Evolutionary conservation across 148 eudicot species (phyloP).

Genomic region (Amaranthus hypochondriacus): DNA sequence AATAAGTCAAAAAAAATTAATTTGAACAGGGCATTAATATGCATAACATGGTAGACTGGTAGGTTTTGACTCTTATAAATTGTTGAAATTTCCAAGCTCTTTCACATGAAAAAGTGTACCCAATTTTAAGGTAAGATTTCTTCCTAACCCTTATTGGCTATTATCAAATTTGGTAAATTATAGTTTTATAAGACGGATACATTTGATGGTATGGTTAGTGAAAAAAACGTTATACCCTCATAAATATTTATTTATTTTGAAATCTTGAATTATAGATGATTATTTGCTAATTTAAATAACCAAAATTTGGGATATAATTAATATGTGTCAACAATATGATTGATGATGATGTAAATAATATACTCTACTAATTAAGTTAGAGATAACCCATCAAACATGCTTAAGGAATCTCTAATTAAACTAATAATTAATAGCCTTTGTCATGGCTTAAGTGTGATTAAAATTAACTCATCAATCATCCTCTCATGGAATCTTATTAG

Average conservation of each 20-base stretch:
- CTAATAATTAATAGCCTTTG: neutral
- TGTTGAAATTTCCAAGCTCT: slow-evolving; percentile 11
- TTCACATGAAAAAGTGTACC: slow-evolving; percentile 18
- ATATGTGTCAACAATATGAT: slow-evolving; percentile 1
- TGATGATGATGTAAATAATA: neutral
- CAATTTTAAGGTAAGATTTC: slow-evolving; percentile 20
- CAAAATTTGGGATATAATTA: neutral
- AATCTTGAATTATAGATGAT: neutral
- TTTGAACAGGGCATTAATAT: neutral
- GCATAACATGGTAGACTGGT: slow-evolving; percentile 7
- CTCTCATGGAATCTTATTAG: no score
- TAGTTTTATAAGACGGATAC: no score
- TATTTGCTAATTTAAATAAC: neutral
- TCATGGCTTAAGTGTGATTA: slow-evolving; percentile 9
- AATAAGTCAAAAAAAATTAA: no score
- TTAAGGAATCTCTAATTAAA: slow-evolving; percentile 3
- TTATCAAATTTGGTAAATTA: slow-evolving; percentile 13
- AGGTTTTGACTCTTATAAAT: slow-evolving; percentile 15
- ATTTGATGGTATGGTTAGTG: neutral
- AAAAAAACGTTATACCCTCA: neutral
- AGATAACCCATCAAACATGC: neutral
- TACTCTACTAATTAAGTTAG: neutral
- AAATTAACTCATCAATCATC: neutral
- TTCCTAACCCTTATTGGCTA: slow-evolving; percentile 14
- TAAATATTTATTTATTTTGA: neutral